These are phyloP conservation scores for Penicillium sp. DNA, from an alignment of 2,329 filamentous ascomycete species.

Conservation along the genomic window DNA sequence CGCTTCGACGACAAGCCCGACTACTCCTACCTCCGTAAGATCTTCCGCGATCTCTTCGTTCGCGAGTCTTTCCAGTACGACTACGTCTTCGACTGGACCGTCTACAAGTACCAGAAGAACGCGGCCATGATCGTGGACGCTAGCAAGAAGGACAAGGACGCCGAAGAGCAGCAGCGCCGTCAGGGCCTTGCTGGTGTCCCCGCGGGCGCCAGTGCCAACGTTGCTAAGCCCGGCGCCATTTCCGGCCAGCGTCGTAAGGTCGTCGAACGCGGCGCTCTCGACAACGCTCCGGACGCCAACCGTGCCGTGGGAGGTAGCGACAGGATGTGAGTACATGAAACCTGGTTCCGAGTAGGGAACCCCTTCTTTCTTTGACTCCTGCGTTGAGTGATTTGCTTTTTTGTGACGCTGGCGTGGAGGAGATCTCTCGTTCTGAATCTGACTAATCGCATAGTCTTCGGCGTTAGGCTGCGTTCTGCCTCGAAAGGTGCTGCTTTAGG, in stretches of 20 bases:
- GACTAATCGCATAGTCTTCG: conserved; percentile 81
- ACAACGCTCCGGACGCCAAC: conserved; percentile 73
- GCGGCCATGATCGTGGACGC: conserved; percentile 90
- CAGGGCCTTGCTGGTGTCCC: conserved; percentile 65
- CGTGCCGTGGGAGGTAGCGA: conserved; percentile 78
- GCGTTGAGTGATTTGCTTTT: conserved; percentile 70
- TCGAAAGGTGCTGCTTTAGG: conserved; percentile 66
- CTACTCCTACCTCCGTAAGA: conserved; percentile 99
- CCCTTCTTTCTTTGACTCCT: conserved; percentile 66
- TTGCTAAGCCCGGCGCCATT: conserved; percentile 70
- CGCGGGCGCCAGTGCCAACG: conserved; percentile 53
- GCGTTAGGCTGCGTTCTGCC: conserved; percentile 83
- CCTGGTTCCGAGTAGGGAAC: conserved; percentile 85
- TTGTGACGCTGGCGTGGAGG: conserved; percentile 74
- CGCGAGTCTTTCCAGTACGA: conserved; percentile 99
- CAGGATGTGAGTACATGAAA: conserved; percentile 91
- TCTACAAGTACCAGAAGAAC: conserved; percentile 99
- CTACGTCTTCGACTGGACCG: conserved; percentile 99
- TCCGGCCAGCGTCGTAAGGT: conserved; percentile 81
- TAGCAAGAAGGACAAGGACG: conserved; percentile 70
- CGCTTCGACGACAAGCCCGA: conserved; percentile 99
- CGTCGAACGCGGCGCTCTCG: conserved; percentile 68
- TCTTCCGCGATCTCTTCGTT: conserved; percentile 99
- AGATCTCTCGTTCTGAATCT: conserved; percentile 65
- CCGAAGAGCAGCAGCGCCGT: conserved; percentile 73